These are phyloP conservation scores for Camellia granthamiana DNA, from an alignment of 148 eudicot genomes.

Conservation along the genomic window DNA sequence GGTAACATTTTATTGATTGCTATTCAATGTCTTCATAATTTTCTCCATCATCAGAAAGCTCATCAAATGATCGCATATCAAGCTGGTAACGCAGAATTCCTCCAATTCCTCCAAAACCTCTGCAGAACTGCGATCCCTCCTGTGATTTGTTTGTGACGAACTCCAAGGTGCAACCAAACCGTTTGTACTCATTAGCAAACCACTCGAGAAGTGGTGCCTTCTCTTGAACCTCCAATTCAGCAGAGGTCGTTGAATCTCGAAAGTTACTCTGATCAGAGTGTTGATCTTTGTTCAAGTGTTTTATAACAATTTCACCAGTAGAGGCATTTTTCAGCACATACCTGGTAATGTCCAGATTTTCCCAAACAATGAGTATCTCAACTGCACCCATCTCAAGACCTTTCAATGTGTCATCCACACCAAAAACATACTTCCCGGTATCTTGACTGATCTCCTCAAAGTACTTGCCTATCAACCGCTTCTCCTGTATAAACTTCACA, in stretches of 20 bases:
- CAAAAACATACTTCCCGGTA: constrained; percentile 34
- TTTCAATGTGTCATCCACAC: constrained; percentile 29
- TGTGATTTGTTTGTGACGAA: constrained; percentile 30
- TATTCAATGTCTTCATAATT: constrained; percentile 25
- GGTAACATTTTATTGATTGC: constrained; percentile 21
- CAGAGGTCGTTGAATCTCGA: constrained; percentile 20
- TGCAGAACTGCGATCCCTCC: constrained; percentile 33
- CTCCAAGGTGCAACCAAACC: constrained; percentile 25
- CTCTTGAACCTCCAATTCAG: constrained; percentile 31
- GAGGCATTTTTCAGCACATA: constrained; percentile 21
- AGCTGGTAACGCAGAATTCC: constrained; percentile 35
- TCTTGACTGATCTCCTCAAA: constrained; percentile 34
- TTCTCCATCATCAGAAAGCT: constrained; percentile 28
- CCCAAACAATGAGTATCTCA: constrained; percentile 32
- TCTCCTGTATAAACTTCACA: constrained; percentile 34
- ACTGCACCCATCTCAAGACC: constrained; percentile 32
- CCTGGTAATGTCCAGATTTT: constrained; percentile 29
- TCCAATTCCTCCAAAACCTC: constrained; percentile 34
- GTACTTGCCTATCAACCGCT: constrained; percentile 27
- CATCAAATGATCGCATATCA: constrained; percentile 28
- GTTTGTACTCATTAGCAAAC: constrained; percentile 31
- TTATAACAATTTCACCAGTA: constrained; percentile 25
- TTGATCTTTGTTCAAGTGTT: constrained; percentile 31
- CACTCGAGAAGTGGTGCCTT: constrained; percentile 28
- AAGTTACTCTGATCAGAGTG: constrained; percentile 23